Conservation (phyloP, 1,139 yeast genomes). For the Citeromyces siamensis region DNA sequence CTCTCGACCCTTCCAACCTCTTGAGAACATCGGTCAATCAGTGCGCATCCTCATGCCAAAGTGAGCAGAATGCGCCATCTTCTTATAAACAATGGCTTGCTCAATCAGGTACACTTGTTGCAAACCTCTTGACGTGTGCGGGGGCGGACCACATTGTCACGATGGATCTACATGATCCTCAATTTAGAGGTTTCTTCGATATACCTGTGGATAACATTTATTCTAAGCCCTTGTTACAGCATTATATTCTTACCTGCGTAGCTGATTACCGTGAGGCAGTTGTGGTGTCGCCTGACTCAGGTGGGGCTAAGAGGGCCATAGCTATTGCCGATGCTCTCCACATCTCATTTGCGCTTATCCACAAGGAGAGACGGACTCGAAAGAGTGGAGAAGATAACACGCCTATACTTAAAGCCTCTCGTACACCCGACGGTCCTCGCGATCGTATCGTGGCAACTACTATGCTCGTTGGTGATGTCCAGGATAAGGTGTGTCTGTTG, state of each 20-base stretch:
- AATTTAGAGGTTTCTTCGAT: constrained; percentile 87
- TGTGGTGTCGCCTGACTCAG: constrained; percentile 91
- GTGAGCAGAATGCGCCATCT: constrained; percentile 15
- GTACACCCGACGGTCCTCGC: constrained; percentile 16
- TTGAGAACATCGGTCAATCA: neutral
- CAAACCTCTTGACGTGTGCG: constrained; percentile 78
- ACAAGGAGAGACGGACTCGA: constrained; percentile 76
- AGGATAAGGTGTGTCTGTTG: constrained; percentile 70
- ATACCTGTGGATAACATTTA: constrained; percentile 88
- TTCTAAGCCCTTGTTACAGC: constrained; percentile 73
- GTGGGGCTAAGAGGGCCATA: constrained; percentile 96
- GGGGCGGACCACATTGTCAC: constrained; percentile 97
- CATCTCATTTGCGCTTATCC: constrained; percentile 87
- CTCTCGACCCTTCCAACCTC: constrained; percentile 1
- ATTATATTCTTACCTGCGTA: constrained; percentile 61
- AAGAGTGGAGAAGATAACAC: constrained; percentile 3
- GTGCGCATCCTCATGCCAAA: neutral
- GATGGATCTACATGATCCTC: constrained; percentile 96
- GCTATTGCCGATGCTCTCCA: constrained; percentile 86
- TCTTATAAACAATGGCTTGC: constrained; percentile 95
- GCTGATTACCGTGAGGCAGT: constrained; percentile 72
- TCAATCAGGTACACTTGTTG: constrained; percentile 88
- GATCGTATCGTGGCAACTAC: constrained; percentile 47
- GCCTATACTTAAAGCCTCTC: constrained; percentile 10
- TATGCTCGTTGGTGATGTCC: constrained; percentile 90